A percentile compares a stretch with the other conserved stretches of the same genome.
These are phyloP conservation scores for Aspergillus panamensis DNA, from an alignment of 495 filamentous ascomycete species.

Conservation along the genomic window DNA sequence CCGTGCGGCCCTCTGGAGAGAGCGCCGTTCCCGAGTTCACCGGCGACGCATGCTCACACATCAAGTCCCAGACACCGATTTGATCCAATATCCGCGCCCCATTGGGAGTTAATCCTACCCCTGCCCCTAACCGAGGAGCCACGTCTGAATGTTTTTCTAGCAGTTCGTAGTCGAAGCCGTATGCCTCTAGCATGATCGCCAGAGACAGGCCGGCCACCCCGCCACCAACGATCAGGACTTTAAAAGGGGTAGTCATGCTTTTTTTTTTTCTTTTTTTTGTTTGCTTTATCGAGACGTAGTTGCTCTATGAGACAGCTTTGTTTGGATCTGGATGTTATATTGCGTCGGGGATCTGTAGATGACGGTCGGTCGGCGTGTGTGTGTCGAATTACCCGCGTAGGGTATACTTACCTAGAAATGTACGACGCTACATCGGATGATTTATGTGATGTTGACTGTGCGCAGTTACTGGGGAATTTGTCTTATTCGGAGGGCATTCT, in stretches of 20 bases:
- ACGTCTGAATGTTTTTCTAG: background rate
- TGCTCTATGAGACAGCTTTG: too few relatives aligned
- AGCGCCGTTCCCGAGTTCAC: background rate
- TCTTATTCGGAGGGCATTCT: too few relatives aligned
- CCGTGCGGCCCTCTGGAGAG: background rate
- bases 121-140: background rate
- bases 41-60: background rate
- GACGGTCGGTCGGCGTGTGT: too few relatives aligned
- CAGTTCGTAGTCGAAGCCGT: slow-evolving; percentile 1
- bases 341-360: too few relatives aligned
- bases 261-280: too few relatives aligned
- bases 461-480: too few relatives aligned
- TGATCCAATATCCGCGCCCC: background rate
- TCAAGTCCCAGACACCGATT: background rate
- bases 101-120: background rate
- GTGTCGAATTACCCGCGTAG: too few relatives aligned
- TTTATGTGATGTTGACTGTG: too few relatives aligned
- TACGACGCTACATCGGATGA: too few relatives aligned
- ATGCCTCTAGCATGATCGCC: background rate
- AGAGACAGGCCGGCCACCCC: background rate
- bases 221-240: background rate
- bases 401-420: too few relatives aligned
- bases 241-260: background rate
- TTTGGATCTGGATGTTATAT: too few relatives aligned
- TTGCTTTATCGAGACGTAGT: too few relatives aligned